Percentiles rank a stretch among this genome's conserved stretches.
These are phyloP conservation scores for Gracilaria domingensis DNA, from an alignment of 23 red algal genomes.

Conservation along the genomic window DNA sequence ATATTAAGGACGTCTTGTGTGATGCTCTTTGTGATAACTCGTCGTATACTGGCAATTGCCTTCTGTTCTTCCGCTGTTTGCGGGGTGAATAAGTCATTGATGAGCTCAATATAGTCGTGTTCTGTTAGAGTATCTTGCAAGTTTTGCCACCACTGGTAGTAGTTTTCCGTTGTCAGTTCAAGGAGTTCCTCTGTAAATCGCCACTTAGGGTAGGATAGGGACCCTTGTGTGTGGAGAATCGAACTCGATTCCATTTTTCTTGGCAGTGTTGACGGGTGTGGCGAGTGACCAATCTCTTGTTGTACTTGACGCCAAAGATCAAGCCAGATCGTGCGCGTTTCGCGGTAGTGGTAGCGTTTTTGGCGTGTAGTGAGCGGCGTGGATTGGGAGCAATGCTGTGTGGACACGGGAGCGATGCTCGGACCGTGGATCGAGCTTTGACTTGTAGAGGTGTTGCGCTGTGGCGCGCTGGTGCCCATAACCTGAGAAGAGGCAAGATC, in stretches of 20 bases:
- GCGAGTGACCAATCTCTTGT: not conserved
- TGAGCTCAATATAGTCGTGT: not conserved
- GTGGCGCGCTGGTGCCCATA: conserved; percentile 16
- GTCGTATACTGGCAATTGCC: not conserved
- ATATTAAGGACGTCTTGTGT: not conserved
- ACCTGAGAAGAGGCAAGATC: not conserved
- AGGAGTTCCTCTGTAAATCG: conserved; percentile 27
- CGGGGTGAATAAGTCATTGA: not conserved
- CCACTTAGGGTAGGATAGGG: not conserved
- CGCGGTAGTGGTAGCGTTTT: not conserved
- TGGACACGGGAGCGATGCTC: conserved; percentile 17
- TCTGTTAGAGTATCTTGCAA: conserved; percentile 3
- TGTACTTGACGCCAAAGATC: not conserved
- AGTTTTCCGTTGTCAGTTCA: conserved; percentile 3
- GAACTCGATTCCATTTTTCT: no score
- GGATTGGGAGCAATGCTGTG: not conserved
- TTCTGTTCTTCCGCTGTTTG: not conserved
- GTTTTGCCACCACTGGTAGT: not conserved
- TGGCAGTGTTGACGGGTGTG: no score
- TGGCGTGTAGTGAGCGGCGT: not conserved
- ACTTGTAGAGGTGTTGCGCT: not conserved
- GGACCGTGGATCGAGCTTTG: not conserved
- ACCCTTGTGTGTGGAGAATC: no score
- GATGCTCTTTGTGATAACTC: conserved; percentile 8
- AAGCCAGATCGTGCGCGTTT: not conserved